Evolutionary conservation across 2,329 filamentous ascomycete genomes (phyloP).

Genomic region (Fusarium buxicola): DNA sequence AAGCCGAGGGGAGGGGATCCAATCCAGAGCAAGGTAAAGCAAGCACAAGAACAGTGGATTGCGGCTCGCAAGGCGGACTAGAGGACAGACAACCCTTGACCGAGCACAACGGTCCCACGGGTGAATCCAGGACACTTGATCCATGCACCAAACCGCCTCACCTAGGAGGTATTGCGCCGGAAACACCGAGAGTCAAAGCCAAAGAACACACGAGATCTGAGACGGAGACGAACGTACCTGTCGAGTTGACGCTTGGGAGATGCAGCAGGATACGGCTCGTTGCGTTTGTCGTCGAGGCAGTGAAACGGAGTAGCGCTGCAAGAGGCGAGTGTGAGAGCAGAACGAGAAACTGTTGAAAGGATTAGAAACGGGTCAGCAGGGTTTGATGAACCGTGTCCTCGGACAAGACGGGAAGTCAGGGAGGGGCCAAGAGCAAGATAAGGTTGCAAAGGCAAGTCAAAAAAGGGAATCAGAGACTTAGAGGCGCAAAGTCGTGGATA

Average conservation of each 20-base stretch:
- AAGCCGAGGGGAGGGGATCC: slow-evolving; percentile 17
- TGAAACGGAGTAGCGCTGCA: slow-evolving; percentile 37
- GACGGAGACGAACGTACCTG: slow-evolving; percentile 45
- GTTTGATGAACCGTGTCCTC: slow-evolving; percentile 41
- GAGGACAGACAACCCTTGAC: slow-evolving; percentile 16
- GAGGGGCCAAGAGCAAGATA: slow-evolving; percentile 45
- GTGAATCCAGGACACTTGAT: slow-evolving; percentile 46
- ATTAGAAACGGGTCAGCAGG: slow-evolving; percentile 32
- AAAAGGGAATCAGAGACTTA: slow-evolving; percentile 42
- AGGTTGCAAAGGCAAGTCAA: slow-evolving; percentile 45
- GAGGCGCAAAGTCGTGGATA: slow-evolving; percentile 46
- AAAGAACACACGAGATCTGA: slow-evolving; percentile 39
- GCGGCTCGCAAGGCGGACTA: slow-evolving; percentile 20
- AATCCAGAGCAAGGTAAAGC: slow-evolving; percentile 9
- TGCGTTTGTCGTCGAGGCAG: slow-evolving; percentile 39
- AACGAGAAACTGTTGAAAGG: slow-evolving; percentile 17
- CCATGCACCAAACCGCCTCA: slow-evolving; percentile 48
- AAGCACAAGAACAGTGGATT: slow-evolving; percentile 15
- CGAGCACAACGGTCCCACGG: slow-evolving; percentile 38
- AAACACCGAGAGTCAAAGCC: slow-evolving; percentile 42
- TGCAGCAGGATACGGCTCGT: slow-evolving; percentile 14
- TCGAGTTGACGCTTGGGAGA: slow-evolving; percentile 25
- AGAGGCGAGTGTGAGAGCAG: slow-evolving; percentile 26
- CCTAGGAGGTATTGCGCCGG: slow-evolving; percentile 43
- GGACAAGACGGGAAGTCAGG: slow-evolving; percentile 33